Evolutionary conservation across 2,329 filamentous ascomycete species (phyloP).

Genomic region (Scedosporium apiospermum): DNA sequence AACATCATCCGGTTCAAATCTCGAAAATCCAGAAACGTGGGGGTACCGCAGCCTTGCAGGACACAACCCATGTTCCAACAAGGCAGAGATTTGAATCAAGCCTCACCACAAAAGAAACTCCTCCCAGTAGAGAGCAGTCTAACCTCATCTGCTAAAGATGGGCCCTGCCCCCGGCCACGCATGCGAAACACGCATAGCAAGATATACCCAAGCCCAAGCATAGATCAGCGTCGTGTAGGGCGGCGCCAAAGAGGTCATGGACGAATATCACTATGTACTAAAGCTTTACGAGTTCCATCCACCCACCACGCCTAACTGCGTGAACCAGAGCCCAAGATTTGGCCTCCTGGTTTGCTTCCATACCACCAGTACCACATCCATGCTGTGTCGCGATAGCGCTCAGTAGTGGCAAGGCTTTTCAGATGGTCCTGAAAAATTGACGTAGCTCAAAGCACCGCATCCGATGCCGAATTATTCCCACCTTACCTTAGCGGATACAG

Average conservation of each 20-base stretch:
- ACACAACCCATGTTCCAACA: background rate
- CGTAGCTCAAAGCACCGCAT: too few relatives aligned
- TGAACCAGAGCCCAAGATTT: background rate
- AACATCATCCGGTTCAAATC: background rate
- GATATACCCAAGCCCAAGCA: background rate
- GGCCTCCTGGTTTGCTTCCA: background rate
- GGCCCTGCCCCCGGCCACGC: background rate
- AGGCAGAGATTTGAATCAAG: background rate
- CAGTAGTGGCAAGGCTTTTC: too few relatives aligned
- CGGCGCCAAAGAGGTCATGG: slow-evolving; percentile 1
- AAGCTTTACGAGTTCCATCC: slow-evolving; percentile 5
- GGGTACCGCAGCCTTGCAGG: background rate
- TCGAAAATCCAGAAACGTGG: background rate
- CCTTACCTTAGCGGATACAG: too few relatives aligned
- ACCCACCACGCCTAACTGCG: too few relatives aligned
- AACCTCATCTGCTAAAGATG: background rate
- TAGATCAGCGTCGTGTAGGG: background rate
- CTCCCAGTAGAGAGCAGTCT: background rate
- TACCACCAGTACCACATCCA: background rate
- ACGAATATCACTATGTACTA: slow-evolving; percentile 7
- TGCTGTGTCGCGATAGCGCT: too few relatives aligned
- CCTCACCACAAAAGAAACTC: background rate
- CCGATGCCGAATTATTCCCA: too few relatives aligned
- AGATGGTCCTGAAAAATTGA: too few relatives aligned
- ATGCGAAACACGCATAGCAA: background rate